These are phyloP conservation scores for Xylaria sp. DNA, from an alignment of 2,329 filamentous ascomycete species.

Conservation along the genomic window DNA sequence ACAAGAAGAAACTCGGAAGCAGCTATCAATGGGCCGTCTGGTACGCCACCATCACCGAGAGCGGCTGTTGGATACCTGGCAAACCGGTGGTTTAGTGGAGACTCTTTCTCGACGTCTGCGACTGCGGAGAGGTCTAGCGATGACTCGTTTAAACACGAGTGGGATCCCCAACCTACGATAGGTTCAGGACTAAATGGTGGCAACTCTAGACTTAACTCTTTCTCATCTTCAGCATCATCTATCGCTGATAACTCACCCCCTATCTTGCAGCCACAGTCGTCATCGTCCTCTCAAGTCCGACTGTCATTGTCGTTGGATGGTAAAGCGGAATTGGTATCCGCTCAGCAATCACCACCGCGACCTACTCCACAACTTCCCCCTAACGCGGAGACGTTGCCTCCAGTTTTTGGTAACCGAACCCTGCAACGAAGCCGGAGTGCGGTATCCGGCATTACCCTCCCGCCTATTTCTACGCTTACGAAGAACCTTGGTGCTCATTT, in stretches of 20 bases:
- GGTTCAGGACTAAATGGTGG: slow-evolving; percentile 18
- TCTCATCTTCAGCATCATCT: slow-evolving; percentile 57
- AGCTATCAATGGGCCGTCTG: slow-evolving; percentile 33
- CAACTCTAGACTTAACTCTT: slow-evolving; percentile 56
- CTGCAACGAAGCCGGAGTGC: slow-evolving; percentile 79
- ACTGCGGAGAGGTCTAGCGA: slow-evolving; percentile 54
- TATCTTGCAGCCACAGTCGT: slow-evolving; percentile 53
- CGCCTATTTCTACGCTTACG: slow-evolving; percentile 65
- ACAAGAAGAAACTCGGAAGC: slow-evolving; percentile 32
- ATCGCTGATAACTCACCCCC: slow-evolving; percentile 53
- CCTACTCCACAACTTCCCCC: slow-evolving; percentile 62
- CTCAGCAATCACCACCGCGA: slow-evolving; percentile 76
- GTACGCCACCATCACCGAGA: slow-evolving; percentile 44
- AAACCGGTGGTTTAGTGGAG: slow-evolving; percentile 67
- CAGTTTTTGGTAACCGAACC: slow-evolving; percentile 60
- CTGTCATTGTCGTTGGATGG: slow-evolving; percentile 88
- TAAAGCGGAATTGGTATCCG: slow-evolving; percentile 84
- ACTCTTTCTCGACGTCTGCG: slow-evolving; percentile 63
- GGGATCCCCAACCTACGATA: slow-evolving; percentile 20
- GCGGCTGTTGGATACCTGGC: slow-evolving; percentile 60
- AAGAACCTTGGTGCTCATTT: slow-evolving; percentile 62
- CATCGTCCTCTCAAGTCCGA: slow-evolving; percentile 69
- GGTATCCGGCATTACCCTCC: slow-evolving; percentile 67
- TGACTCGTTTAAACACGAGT: slow-evolving; percentile 60
- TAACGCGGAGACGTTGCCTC: slow-evolving; percentile 59